Percentiles rank a stretch among this genome's conserved stretches.
Conservation (phyloP, 2,329 filamentous ascomycete genomes). For the Pyrenochaeta sp. region DNA sequence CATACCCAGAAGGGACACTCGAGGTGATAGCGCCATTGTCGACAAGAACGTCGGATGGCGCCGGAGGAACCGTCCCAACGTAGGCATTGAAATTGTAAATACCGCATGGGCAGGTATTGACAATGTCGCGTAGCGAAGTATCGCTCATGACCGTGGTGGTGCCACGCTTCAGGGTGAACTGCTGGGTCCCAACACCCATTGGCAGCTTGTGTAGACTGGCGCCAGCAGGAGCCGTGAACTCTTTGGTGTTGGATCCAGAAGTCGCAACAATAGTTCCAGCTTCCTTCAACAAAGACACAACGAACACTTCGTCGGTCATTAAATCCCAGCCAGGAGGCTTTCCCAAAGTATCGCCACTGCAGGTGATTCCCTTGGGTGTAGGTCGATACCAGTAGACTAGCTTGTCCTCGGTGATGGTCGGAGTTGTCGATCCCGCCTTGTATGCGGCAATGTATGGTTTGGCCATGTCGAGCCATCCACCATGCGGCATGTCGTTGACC, state of each 20-base stretch:
- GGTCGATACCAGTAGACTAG: conserved; percentile 66
- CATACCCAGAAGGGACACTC: conserved; percentile 3
- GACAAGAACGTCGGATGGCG: conserved; percentile 22
- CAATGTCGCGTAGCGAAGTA: conserved; percentile 60
- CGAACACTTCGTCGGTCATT: conserved; percentile 60
- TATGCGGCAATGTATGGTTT: conserved; percentile 63
- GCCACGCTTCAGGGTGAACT: conserved; percentile 56
- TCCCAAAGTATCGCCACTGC: conserved; percentile 50
- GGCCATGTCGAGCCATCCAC: conserved; percentile 62
- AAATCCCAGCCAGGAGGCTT: conserved; percentile 59
- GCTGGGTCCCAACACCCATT: conserved; percentile 59
- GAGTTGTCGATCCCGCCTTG: conserved; percentile 53
- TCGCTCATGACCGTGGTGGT: conserved; percentile 54
- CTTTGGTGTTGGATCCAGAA: conserved; percentile 55
- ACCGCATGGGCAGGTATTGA: conserved; percentile 58
- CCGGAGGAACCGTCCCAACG: conserved; percentile 58
- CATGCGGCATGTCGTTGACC: conserved; percentile 55
- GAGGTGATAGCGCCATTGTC: conserved; percentile 4
- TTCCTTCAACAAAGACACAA: conserved; percentile 59
- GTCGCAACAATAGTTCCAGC: conserved; percentile 55
- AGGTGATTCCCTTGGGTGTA: conserved; percentile 59
- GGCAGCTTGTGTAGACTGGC: conserved; percentile 54
- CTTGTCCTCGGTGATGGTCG: conserved; percentile 49
- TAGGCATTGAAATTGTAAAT: conserved; percentile 67
- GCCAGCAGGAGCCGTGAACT: conserved; percentile 57